A percentile compares a stretch with the other conserved stretches of the same genome.
These are phyloP conservation scores for Wickerhamomyces chambardii DNA, from an alignment of 805 yeast species.

Conservation along the genomic window DNA sequence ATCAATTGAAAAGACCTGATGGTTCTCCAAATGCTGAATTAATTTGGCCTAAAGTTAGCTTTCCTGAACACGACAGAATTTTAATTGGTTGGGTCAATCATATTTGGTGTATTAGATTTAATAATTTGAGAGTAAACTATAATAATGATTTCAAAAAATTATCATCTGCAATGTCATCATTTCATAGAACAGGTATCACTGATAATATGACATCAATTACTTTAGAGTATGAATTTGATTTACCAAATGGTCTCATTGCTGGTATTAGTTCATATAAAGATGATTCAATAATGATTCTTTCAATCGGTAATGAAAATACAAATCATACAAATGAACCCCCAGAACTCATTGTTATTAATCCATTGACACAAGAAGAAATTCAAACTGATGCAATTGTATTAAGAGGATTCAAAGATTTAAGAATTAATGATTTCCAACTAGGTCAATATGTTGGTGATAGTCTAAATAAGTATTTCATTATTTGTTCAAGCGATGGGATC, in stretches of 20 bases:
- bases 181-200: constrained; percentile 35
- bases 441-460: constrained; percentile 38
- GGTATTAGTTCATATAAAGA: constrained; percentile 75
- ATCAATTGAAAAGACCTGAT: constrained; percentile 46
- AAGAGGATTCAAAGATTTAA: constrained; percentile 45
- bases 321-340: constrained; percentile 31
- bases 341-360: constrained; percentile 63
- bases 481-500: constrained; percentile 79
- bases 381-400: constrained; percentile 74
- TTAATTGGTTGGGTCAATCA: constrained; percentile 78
- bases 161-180: constrained; percentile 33
- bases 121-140: constrained; percentile 6
- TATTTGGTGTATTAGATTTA: constrained; percentile 59
- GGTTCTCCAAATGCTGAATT: constrained; percentile 60
- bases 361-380: constrained; percentile 58
- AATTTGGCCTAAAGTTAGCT: constrained; percentile 72
- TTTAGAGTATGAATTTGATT: constrained; percentile 27
- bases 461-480: constrained; percentile 49
- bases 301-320: constrained; percentile 26
- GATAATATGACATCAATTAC: constrained; percentile 37
- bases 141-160: constrained; percentile 8
- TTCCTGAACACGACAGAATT: constrained; percentile 56
- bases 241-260: constrained; percentile 39
- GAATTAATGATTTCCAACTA: constrained; percentile 74
- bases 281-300: constrained; percentile 54